Conservation (phyloP, 768 basidiomycete species). For the Cystofilobasidium bisporidii region DNA sequence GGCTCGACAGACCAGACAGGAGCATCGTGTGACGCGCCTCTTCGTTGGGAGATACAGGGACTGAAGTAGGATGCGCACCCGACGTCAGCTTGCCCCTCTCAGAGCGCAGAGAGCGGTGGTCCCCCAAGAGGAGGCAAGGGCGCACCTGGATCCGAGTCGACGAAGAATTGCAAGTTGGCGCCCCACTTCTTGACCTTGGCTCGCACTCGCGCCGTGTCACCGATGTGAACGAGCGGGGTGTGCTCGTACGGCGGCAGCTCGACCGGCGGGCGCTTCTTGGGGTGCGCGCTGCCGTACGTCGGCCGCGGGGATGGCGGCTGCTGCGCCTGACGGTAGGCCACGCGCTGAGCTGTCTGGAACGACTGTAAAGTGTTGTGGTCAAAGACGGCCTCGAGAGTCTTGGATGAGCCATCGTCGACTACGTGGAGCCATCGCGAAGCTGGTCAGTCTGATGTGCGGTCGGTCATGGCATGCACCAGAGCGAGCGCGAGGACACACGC, state of each 20-base stretch:
- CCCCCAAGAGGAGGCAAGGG: neutral
- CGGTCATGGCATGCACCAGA: neutral
- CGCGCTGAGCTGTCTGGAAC: neutral
- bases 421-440: neutral
- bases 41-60: neutral
- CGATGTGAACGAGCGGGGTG: neutral
- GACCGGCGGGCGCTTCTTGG: neutral
- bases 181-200: conserved; percentile 9
- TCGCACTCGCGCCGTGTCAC: neutral
- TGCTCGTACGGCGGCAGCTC: neutral
- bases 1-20: neutral
- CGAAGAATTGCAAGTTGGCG: neutral
- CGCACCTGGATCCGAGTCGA: conserved; percentile 3
- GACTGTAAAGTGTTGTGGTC: neutral
- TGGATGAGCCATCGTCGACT: conserved; percentile 14
- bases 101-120: too few species aligned
- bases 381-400: neutral
- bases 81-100: neutral
- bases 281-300: too few species aligned
- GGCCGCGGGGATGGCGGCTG: too few species aligned
- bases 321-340: neutral
- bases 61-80: neutral
- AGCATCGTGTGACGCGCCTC: neutral
- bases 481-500: neutral
- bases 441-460: too few species aligned